Evolutionary conservation across 305 asterid genomes (phyloP).

Genomic region (Nicotiana rustica): DNA sequence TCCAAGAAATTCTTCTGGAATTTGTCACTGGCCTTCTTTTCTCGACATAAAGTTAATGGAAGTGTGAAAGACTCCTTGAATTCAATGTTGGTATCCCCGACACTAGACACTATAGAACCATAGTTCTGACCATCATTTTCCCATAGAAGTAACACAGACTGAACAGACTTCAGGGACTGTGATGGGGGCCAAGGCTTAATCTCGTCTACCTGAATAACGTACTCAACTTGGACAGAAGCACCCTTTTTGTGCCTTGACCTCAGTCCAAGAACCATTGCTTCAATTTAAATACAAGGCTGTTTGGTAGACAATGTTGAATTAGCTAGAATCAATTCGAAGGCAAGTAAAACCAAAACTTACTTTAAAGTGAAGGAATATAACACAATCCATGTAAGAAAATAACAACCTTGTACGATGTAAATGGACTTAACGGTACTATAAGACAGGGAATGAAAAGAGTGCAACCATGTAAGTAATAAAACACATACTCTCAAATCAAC

Average conservation of each 20-base stretch:
- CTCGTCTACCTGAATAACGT: conserved; percentile 63
- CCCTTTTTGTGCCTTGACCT: conserved; percentile 70
- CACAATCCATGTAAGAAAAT: background rate
- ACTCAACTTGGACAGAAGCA: conserved; percentile 57
- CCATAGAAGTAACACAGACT: conserved; percentile 83
- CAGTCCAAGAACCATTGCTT: conserved; percentile 85
- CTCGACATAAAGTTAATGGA: conserved; percentile 55
- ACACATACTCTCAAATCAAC: conserved; percentile 21
- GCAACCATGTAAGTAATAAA: background rate
- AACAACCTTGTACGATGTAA: conserved; percentile 1
- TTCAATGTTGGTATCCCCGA: conserved; percentile 67
- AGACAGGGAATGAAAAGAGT: background rate
- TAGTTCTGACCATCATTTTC: conserved; percentile 65
- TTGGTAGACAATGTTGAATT: conserved; percentile 8
- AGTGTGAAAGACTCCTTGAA: conserved; percentile 75
- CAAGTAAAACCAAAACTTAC: conserved; percentile 10
- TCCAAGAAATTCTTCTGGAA: conserved; percentile 72
- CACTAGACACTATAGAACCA: conserved; percentile 67
- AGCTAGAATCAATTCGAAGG: conserved; percentile 8
- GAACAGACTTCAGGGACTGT: conserved; percentile 66
- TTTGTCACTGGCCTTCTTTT: conserved; percentile 56
- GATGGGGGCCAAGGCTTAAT: conserved; percentile 97
- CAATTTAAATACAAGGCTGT: conserved; percentile 8
- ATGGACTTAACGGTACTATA: conserved; percentile 1
- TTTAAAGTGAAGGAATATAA: conserved; percentile 17